phyloP scores from a whole-genome alignment of 169 alveolate species.

The Plasmodium fragile region DNA sequence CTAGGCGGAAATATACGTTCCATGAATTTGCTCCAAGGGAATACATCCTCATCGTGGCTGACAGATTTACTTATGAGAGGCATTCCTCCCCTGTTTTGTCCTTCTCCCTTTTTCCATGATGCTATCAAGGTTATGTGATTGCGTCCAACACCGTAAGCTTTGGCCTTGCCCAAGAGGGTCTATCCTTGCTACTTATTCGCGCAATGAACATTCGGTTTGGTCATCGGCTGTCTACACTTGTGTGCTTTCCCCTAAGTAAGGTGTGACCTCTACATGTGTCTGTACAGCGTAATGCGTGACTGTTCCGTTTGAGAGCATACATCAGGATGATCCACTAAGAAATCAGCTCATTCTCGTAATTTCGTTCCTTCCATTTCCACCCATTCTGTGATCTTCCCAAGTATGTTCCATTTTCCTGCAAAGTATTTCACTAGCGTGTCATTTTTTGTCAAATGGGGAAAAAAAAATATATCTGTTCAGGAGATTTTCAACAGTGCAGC shows the following conservation, averaged over 20 bases:
- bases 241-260: not conserved
- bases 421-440: not conserved
- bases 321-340: not conserved
- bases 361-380: not conserved
- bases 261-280: not conserved
- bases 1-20: not conserved
- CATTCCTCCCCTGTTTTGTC: not conserved
- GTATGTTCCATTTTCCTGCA: not conserved
- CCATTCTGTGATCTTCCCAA: not conserved
- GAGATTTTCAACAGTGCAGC: not conserved
- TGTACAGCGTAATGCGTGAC: not conserved
- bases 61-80: not conserved
- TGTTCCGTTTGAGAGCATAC: not conserved
- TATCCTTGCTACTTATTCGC: not conserved
- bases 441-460: not conserved
- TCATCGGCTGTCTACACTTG: not conserved
- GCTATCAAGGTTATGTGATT: not conserved
- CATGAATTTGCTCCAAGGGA: not conserved
- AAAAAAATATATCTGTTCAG: not conserved
- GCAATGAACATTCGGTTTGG: not conserved
- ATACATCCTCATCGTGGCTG: not conserved
- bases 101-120: not conserved
- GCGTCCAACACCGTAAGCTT: not conserved
- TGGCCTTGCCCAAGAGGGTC: not conserved
- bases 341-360: not conserved